These are phyloP conservation scores for Solanum boliviense DNA, from an alignment of 257 asterid species.

Conservation along the genomic window DNA sequence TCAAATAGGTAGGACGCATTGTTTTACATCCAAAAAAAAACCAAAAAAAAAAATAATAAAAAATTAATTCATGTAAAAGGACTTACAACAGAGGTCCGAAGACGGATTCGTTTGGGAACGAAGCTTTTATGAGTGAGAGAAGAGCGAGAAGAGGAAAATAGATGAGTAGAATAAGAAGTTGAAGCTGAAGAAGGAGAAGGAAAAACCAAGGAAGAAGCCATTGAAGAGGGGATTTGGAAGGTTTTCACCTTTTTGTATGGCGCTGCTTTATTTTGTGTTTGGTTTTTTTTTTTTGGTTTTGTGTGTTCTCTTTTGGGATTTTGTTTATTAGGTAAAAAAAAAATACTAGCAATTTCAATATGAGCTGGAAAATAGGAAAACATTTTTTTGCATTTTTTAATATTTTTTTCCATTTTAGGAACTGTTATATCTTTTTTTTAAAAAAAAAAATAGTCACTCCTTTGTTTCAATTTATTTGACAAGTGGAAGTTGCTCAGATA, in stretches of 20 bases:
- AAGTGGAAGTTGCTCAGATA: accelerated
- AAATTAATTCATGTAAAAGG: neutral
- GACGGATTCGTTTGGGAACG: constrained; percentile 9
- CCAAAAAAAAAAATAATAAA: neutral
- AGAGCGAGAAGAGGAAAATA: neutral
- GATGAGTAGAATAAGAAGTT: constrained; percentile 1
- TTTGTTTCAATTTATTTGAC: accelerated
- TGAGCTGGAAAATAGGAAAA: neutral
- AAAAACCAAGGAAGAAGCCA: constrained; percentile 35
- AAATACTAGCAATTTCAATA: neutral
- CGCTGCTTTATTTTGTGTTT: neutral
- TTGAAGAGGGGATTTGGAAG: neutral
- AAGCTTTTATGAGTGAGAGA: constrained; percentile 5
- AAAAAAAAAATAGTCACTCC: accelerated
- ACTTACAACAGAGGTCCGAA: constrained; percentile 34
- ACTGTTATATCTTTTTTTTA: neutral
- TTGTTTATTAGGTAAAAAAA: neutral
- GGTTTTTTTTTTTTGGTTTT: neutral
- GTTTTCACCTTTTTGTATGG: neutral
- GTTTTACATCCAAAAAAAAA: neutral
- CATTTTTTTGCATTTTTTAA: neutral
- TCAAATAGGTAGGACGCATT: neutral
- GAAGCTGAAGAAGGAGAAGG: constrained; percentile 34
- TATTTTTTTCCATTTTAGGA: neutral
- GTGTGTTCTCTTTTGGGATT: neutral